A percentile compares a stretch with the other conserved stretches of the same genome.
Conservation (phyloP, 768 basidiomycete genomes). For the Russula griseocarnosa region DNA sequence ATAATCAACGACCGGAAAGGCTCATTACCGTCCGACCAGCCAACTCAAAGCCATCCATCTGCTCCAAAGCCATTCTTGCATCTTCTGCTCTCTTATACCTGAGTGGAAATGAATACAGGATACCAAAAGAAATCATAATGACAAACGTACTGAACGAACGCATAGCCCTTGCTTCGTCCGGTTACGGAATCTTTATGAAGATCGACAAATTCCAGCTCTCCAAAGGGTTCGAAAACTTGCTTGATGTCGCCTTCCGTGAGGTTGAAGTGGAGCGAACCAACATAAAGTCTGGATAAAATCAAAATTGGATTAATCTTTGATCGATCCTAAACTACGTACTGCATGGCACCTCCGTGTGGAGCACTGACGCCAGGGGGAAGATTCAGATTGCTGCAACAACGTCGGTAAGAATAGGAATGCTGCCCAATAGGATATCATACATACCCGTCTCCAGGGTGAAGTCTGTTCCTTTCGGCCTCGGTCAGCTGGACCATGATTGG, state of each 20-base stretch:
- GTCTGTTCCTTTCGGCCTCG: constrained; percentile 90
- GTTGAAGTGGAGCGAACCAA: constrained; percentile 95
- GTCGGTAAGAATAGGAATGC: constrained; percentile 22
- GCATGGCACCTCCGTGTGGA: constrained; percentile 67
- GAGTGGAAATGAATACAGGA: not conserved
- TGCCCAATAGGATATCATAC: constrained; percentile 30
- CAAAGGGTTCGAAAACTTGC: constrained; percentile 99
- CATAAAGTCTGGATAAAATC: constrained; percentile 67
- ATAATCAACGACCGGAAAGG: constrained; percentile 18
- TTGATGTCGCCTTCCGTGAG: constrained; percentile 95
- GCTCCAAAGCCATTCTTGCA: constrained; percentile 93
- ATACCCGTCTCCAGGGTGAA: constrained; percentile 85
- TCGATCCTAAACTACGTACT: constrained; percentile 49
- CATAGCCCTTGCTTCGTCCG: constrained; percentile 95
- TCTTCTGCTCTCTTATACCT: constrained; percentile 91
- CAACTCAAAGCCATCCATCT: constrained; percentile 98
- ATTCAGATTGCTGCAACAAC: constrained; percentile 59
- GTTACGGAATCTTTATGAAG: constrained; percentile 93
- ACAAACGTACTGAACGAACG: constrained; percentile 83
- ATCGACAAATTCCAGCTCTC: constrained; percentile 97
- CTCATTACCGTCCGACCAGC: constrained; percentile 82
- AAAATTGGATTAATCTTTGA: constrained; percentile 22
- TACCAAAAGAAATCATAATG: not conserved
- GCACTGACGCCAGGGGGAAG: constrained; percentile 81
- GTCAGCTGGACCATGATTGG: constrained; percentile 96